Conservation (phyloP, 2,329 filamentous ascomycete genomes). For the Venturia oleaginea region DNA sequence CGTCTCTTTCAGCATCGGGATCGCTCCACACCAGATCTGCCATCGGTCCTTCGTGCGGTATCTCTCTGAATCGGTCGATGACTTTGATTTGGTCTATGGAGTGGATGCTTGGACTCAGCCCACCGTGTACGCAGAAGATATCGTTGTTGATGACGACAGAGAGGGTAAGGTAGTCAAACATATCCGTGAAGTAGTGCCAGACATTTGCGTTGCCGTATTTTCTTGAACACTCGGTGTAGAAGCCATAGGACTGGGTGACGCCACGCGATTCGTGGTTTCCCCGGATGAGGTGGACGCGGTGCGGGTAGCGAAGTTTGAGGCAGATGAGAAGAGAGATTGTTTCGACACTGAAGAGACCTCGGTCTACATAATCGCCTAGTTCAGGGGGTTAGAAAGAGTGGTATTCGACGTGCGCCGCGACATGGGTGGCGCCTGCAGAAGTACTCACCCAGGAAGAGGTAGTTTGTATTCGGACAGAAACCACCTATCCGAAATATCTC, state of each 20-base stretch:
- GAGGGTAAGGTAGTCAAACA: constrained; percentile 97
- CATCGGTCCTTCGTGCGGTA: constrained; percentile 98
- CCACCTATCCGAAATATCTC: constrained; percentile 99
- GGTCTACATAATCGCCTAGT: constrained; percentile 91
- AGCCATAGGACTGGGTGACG: constrained; percentile 97
- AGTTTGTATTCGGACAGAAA: constrained; percentile 96
- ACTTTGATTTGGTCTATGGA: constrained; percentile 99
- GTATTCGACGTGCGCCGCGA: neutral
- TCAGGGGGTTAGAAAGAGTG: neutral
- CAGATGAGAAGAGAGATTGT: constrained; percentile 97
- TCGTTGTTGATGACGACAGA: constrained; percentile 98
- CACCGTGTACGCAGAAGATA: constrained; percentile 98
- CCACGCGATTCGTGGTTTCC: constrained; percentile 97
- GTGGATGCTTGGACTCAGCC: constrained; percentile 65
- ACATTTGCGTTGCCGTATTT: constrained; percentile 99
- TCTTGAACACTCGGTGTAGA: constrained; percentile 95
- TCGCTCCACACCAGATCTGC: constrained; percentile 99
- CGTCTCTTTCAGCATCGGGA: constrained; percentile 91
- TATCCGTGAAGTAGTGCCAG: constrained; percentile 99
- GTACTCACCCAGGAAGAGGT: constrained; percentile 77
- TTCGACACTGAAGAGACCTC: constrained; percentile 96
- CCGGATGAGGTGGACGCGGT: constrained; percentile 90
- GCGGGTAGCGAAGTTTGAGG: constrained; percentile 91
- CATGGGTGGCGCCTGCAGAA: constrained; percentile 12
- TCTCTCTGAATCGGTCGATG: constrained; percentile 96